Percentiles rank a stretch among this genome's conserved stretches.
phyloP scores from a whole-genome alignment of 1,284 basidiomycete genomes.

The Irpex sp. region DNA sequence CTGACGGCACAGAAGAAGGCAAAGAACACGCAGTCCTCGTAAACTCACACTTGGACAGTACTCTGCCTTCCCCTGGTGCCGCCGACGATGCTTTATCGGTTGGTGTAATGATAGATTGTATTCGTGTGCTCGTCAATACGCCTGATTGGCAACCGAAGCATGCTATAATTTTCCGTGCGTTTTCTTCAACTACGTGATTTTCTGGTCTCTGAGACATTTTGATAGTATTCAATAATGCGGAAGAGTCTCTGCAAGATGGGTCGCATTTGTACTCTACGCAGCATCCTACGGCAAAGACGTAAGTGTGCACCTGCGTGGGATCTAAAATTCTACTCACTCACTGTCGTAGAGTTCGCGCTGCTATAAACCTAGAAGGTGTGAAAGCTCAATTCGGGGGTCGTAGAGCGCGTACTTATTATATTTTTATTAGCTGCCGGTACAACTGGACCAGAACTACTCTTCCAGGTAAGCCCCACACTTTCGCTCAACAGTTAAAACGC shows the following conservation, averaged over 20 bases:
- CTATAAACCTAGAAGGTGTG: constrained; percentile 88
- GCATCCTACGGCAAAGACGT: constrained; percentile 73
- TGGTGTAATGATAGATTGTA: constrained; percentile 90
- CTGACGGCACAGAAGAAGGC: constrained; percentile 70
- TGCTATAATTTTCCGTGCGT: constrained; percentile 82
- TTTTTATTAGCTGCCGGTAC: constrained; percentile 71
- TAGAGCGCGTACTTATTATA: neutral
- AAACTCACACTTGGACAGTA: constrained; percentile 89
- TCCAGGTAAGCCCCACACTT: constrained; percentile 48
- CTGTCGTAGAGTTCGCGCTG: constrained; percentile 68
- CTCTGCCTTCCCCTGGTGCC: constrained; percentile 78
- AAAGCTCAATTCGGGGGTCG: too few relatives aligned
- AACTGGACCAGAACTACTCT: constrained; percentile 86
- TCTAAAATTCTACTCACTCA: neutral
- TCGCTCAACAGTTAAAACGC: neutral
- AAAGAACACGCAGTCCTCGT: constrained; percentile 85
- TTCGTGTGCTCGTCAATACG: constrained; percentile 77
- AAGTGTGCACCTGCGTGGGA: constrained; percentile 23
- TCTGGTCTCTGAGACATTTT: neutral
- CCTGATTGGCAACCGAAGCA: constrained; percentile 74
- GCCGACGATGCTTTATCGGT: constrained; percentile 87
- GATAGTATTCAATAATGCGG: constrained; percentile 92
- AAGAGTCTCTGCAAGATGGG: constrained; percentile 93
- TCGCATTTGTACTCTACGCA: constrained; percentile 92
- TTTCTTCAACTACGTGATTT: neutral